Evolutionary conservation across 352 stramenopile genomes (phyloP), one percentile per base, ranked within the genome.

Genomic region (Phytophthora megakarya): DNA sequence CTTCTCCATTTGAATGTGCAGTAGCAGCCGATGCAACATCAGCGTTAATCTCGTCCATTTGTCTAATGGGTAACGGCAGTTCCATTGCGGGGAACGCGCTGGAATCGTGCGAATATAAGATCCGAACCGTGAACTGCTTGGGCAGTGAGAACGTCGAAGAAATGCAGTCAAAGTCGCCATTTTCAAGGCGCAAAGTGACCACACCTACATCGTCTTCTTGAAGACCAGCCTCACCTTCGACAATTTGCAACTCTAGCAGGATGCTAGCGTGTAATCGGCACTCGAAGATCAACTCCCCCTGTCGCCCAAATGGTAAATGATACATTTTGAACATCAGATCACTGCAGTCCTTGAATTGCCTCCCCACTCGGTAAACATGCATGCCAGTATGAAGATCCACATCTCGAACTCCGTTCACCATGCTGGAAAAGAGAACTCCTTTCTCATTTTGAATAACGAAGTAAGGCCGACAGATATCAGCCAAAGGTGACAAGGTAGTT

Each of bases 391-490:
- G 75, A 12, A 93, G 40, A 58, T 86, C 70, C 12, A 84, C 78
- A 60, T 92, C 77, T 35, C 81, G 80, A 2, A 96, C 81, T 18
- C 85, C 88, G 28, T 93, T 82, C 32, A 96, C 72, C 74, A 96
- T 85, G 55, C 88, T 96, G 28, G 88, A 96, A 57, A 93, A 96
- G 15, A 94, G 58, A 18, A 96, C 82, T 1, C 88, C 88, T 26
- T 93, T 92, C 38, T 94, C 88, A 44, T 86, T 93, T 57, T 94
- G 86, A 56, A 95, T 76, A 12, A 93, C 88, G 56, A 96, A 95
- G 52, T 96, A 95, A 1, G 88, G 88, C 5, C 88, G 81, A 49
- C 84, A 93, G 37, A 53, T 71, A 13, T 76, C 69, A 6, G 54
- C 42, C 35, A 73, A 35, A 6, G 72, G 50, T 3, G 67, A 54